Percentiles rank a stretch among this genome's conserved stretches.
Conservation (phyloP, 306 rosid genomes). For the Castanea mollissima region DNA sequence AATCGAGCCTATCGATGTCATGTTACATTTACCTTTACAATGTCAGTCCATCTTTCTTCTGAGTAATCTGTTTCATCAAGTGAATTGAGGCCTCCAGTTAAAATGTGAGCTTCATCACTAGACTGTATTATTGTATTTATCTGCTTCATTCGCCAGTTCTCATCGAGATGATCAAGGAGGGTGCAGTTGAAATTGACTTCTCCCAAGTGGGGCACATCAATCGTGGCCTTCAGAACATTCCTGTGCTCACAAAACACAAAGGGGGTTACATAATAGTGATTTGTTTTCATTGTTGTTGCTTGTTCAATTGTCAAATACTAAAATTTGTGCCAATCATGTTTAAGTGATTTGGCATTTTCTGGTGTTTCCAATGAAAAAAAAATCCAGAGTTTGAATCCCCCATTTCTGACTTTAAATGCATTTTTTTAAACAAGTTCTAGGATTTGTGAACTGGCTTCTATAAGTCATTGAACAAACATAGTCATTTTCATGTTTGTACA, state of each 20-base stretch:
- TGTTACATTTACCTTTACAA: constrained; percentile 59
- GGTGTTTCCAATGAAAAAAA: too few species aligned
- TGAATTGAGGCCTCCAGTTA: constrained; percentile 87
- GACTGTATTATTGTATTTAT: constrained; percentile 81
- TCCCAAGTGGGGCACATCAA: constrained; percentile 82
- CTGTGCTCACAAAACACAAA: constrained; percentile 35
- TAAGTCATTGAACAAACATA: background rate
- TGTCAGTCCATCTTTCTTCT: constrained; percentile 93
- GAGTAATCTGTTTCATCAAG: constrained; percentile 89
- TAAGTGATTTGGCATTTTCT: too few species aligned
- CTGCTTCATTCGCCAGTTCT: constrained; percentile 96
- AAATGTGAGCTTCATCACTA: constrained; percentile 68
- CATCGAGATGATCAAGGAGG: constrained; percentile 94
- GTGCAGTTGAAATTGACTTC: constrained; percentile 85
- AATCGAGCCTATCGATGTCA: background rate
- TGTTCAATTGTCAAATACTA: background rate
- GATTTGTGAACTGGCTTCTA: background rate
- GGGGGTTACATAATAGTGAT: background rate
- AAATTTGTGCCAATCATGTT: background rate
- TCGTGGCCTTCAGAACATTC: constrained; percentile 89
- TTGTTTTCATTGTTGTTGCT: background rate
- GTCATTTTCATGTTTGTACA: too few species aligned
- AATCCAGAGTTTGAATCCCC: too few species aligned
- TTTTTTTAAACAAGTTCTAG: too few species aligned
- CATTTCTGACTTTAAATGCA: too few species aligned